These are phyloP conservation scores for Hemisphaericaspora subhashii DNA, from an alignment of 1,139 yeast genomes.

Conservation along the genomic window DNA sequence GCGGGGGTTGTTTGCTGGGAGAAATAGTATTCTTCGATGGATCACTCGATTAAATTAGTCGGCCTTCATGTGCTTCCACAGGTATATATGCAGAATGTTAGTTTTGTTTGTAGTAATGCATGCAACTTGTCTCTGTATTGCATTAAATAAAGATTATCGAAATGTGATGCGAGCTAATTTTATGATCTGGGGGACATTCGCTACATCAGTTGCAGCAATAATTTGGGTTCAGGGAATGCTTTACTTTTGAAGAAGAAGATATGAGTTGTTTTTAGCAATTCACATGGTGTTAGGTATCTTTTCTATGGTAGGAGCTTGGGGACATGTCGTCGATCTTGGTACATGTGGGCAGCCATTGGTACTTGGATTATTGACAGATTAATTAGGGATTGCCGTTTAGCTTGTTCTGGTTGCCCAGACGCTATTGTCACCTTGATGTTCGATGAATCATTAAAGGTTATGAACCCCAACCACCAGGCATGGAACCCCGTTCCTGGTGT, in stretches of 20 bases:
- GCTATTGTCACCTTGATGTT: slow-evolving; percentile 47
- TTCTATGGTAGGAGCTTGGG: slow-evolving; percentile 60
- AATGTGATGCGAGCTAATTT: slow-evolving; percentile 30
- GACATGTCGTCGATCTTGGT: slow-evolving; percentile 54
- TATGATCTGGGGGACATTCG: slow-evolving; percentile 52
- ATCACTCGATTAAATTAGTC: slow-evolving; percentile 57
- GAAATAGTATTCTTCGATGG: slow-evolving; percentile 51
- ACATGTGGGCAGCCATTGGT: slow-evolving; percentile 53
- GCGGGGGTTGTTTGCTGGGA: slow-evolving; percentile 53
- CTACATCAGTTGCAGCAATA: slow-evolving; percentile 35
- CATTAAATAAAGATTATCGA: slow-evolving; percentile 16
- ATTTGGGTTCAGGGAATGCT: slow-evolving; percentile 50
- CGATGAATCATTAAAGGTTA: slow-evolving; percentile 44
- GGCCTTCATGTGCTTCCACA: slow-evolving; percentile 51
- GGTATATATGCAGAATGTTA: slow-evolving; percentile 49
- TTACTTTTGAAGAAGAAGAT: slow-evolving; percentile 52
- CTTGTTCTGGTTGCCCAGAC: slow-evolving; percentile 45
- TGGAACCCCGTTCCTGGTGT: slow-evolving; percentile 53
- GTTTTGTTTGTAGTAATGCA: slow-evolving; percentile 37
- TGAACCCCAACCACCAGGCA: slow-evolving; percentile 36
- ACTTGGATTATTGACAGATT: slow-evolving; percentile 65
- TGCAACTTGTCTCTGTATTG: slow-evolving; percentile 29
- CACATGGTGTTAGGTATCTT: slow-evolving; percentile 60
- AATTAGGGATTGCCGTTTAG: slow-evolving; percentile 48
- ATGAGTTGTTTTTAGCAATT: slow-evolving; percentile 61